phyloP scores from a whole-genome alignment of 2,329 filamentous ascomycete genomes.

The Niveomyces coronatus region DNA sequence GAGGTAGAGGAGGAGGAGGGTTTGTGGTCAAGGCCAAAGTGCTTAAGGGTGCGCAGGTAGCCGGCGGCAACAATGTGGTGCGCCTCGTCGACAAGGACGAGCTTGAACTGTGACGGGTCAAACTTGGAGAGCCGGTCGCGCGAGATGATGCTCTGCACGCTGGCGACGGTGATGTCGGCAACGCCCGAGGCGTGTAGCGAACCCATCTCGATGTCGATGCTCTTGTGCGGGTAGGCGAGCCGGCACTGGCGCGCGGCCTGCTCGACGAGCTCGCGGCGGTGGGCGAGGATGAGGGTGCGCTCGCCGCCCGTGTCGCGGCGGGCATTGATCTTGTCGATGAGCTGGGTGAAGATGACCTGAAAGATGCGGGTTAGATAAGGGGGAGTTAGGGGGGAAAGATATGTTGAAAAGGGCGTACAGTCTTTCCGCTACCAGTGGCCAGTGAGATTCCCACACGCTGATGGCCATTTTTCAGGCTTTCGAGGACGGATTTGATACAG shows the following conservation, averaged over 20 bases:
- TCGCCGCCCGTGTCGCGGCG: conserved; percentile 42
- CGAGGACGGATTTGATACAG: conserved; percentile 73
- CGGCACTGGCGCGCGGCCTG: conserved; percentile 83
- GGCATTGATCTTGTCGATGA: conserved; percentile 67
- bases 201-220: conserved; percentile 88
- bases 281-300: conserved; percentile 83
- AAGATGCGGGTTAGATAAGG: neutral
- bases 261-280: conserved; percentile 86
- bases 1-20: conserved; percentile 38
- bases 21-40: conserved; percentile 60
- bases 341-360: conserved; percentile 88
- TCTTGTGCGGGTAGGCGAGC: conserved; percentile 67
- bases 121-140: conserved; percentile 72
- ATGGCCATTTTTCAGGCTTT: conserved; percentile 58
- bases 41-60: conserved; percentile 64
- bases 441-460: conserved; percentile 76
- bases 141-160: conserved; percentile 74
- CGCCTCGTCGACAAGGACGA: conserved; percentile 89
- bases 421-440: conserved; percentile 84
- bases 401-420: conserved; percentile 39
- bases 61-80: conserved; percentile 86
- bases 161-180: conserved; percentile 91
- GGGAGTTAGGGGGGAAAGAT: neutral
- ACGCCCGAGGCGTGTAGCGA: conserved; percentile 61
- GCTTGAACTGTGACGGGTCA: conserved; percentile 69